These are phyloP conservation scores for Beauveria asiatica DNA, from an alignment of 2,329 filamentous ascomycete genomes.

Conservation along the genomic window DNA sequence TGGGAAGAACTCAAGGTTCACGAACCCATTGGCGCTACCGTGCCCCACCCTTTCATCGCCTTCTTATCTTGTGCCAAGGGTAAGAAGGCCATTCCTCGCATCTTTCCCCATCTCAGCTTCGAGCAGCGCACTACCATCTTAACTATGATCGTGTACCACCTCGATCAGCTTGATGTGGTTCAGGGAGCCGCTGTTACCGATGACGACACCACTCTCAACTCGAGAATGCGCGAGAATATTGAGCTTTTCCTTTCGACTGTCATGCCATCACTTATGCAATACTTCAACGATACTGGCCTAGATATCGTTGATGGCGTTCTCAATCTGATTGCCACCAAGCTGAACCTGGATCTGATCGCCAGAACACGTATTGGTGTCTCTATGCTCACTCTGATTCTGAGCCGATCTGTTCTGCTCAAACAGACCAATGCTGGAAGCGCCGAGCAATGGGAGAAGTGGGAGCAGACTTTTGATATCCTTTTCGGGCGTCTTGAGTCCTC, in stretches of 20 bases:
- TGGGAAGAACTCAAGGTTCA: constrained; percentile 88
- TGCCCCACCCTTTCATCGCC: constrained; percentile 87
- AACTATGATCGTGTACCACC: constrained; percentile 89
- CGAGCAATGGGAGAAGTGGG: constrained; percentile 75
- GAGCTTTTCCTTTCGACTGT: constrained; percentile 84
- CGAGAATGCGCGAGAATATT: constrained; percentile 78
- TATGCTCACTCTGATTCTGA: constrained; percentile 88
- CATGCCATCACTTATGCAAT: constrained; percentile 81
- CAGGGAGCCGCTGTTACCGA: constrained; percentile 66
- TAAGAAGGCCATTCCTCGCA: constrained; percentile 88
- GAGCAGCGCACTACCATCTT: constrained; percentile 91
- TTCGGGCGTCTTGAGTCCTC: constrained; percentile 83
- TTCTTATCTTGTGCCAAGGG: constrained; percentile 92
- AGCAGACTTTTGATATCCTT: constrained; percentile 71
- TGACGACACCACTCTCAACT: constrained; percentile 63
- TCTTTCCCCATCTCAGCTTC: constrained; percentile 87
- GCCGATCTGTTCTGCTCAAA: constrained; percentile 87
- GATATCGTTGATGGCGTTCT: constrained; percentile 87
- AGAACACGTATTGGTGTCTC: constrained; percentile 82
- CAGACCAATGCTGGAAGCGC: constrained; percentile 64
- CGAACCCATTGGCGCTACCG: constrained; percentile 72
- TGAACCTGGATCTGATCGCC: constrained; percentile 76
- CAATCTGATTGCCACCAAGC: constrained; percentile 72
- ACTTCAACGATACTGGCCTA: constrained; percentile 83
- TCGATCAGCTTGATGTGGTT: constrained; percentile 87